These are phyloP conservation scores for Citrullus colocynthis DNA, from an alignment of 306 rosid genomes.

Conservation along the genomic window DNA sequence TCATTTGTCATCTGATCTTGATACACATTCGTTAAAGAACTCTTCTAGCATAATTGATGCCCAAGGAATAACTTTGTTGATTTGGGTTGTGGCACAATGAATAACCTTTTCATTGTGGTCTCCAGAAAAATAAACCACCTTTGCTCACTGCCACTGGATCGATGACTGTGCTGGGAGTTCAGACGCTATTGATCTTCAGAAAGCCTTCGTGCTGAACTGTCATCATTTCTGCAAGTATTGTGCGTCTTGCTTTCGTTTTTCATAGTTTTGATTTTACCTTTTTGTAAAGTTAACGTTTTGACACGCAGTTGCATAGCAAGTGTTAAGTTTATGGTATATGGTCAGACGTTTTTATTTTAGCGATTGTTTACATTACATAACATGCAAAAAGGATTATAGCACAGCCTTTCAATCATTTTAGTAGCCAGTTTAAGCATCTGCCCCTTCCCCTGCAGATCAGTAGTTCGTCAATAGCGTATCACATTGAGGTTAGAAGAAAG, in stretches of 20 bases:
- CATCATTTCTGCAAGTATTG: neutral
- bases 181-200: neutral
- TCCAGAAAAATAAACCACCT: neutral
- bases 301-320: neutral
- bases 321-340: neutral
- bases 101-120: neutral
- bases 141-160: neutral
- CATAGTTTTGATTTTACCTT: neutral
- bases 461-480: neutral
- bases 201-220: neutral
- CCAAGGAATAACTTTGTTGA: neutral
- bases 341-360: neutral
- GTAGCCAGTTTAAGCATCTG: neutral
- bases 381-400: neutral
- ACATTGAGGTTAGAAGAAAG: neutral
- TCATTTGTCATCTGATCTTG: neutral
- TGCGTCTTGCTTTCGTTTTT: neutral
- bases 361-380: neutral
- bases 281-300: neutral
- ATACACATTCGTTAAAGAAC: neutral
- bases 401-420: neutral
- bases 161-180: neutral
- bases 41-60: neutral
- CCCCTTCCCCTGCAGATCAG: neutral
- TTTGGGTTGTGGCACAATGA: neutral